Evolutionary conservation across 2,329 filamentous ascomycete species (phyloP).

Genomic region (Davidsoniella virescens): DNA sequence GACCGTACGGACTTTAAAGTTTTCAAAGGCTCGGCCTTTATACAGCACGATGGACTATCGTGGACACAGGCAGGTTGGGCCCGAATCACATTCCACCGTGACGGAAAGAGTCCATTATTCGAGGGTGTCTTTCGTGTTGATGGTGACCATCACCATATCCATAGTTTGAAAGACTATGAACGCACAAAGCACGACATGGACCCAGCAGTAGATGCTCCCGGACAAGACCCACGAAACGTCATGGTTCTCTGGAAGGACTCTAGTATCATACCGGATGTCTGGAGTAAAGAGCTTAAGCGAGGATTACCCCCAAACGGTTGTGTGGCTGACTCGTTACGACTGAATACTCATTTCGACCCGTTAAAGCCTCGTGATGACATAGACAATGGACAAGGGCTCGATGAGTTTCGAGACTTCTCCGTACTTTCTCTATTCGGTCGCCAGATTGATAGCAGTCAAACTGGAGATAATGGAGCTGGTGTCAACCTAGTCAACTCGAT

Average conservation of each 20-base stretch:
- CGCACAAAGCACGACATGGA: constrained; percentile 57
- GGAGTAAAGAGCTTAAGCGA: constrained; percentile 44
- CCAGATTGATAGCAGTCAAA: constrained; percentile 51
- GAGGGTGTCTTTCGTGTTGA: constrained; percentile 75
- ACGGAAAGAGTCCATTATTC: constrained; percentile 68
- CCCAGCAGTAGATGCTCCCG: constrained; percentile 38
- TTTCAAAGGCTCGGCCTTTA: constrained; percentile 64
- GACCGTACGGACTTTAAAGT: constrained; percentile 62
- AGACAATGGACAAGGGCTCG: background rate
- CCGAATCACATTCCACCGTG: constrained; percentile 57
- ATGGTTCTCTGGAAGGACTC: constrained; percentile 92
- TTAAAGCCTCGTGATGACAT: constrained; percentile 36
- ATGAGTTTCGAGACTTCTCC: constrained; percentile 33
- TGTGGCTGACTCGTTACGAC: constrained; percentile 56
- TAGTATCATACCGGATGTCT: constrained; percentile 45
- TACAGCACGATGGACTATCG: constrained; percentile 39
- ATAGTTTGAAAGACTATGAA: constrained; percentile 57
- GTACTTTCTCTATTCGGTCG: constrained; percentile 48
- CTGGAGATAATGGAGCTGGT: constrained; percentile 55
- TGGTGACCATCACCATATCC: constrained; percentile 74
- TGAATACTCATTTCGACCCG: constrained; percentile 64
- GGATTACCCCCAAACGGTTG: constrained; percentile 35
- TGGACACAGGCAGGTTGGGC: constrained; percentile 83
- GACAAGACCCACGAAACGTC: constrained; percentile 43
- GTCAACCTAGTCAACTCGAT: constrained; percentile 67